Evolutionary conservation across 495 filamentous ascomycete species (phyloP).

Genomic region (Aspergillus heteromorphus): DNA sequence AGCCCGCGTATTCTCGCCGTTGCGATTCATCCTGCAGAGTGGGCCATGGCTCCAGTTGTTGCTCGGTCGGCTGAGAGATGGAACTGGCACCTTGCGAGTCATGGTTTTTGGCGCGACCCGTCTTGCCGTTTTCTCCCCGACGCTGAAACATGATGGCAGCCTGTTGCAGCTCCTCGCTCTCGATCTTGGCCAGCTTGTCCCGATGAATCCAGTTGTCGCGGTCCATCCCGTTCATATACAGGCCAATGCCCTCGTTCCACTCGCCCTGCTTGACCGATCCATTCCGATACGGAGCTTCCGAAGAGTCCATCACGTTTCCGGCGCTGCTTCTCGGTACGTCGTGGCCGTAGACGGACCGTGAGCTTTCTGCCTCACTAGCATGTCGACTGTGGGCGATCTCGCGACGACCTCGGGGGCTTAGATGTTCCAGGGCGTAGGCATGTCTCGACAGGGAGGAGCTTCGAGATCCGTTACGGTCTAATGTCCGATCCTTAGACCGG

Average conservation of each 20-base stretch:
- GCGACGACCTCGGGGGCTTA: constrained; percentile 32
- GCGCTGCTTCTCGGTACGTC: constrained; percentile 31
- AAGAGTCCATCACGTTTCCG: constrained; percentile 18
- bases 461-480: constrained; percentile 35
- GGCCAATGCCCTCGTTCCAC: constrained; percentile 5
- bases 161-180: constrained; percentile 86
- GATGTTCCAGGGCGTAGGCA: constrained; percentile 27
- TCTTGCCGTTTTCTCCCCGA: constrained; percentile 46
- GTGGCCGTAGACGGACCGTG: constrained; percentile 48
- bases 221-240: constrained; percentile 20
- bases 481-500: constrained; percentile 33
- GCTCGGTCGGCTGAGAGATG: constrained; percentile 23
- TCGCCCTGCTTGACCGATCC: constrained; percentile 16
- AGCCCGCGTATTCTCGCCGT: constrained; percentile 40
- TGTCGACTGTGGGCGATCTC: constrained; percentile 45
- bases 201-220: constrained; percentile 83
- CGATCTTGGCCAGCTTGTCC: constrained; percentile 90
- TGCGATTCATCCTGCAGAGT: constrained; percentile 26
- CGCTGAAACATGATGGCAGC: constrained; percentile 70
- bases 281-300: constrained; percentile 13
- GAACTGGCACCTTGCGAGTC: constrained; percentile 37
- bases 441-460: constrained; percentile 37
- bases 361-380: constrained; percentile 52
- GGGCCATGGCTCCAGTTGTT: constrained; percentile 35
- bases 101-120: constrained; percentile 48